phyloP scores from a whole-genome alignment of 2,329 filamentous ascomycete genomes.

The Penicillium sp. region DNA sequence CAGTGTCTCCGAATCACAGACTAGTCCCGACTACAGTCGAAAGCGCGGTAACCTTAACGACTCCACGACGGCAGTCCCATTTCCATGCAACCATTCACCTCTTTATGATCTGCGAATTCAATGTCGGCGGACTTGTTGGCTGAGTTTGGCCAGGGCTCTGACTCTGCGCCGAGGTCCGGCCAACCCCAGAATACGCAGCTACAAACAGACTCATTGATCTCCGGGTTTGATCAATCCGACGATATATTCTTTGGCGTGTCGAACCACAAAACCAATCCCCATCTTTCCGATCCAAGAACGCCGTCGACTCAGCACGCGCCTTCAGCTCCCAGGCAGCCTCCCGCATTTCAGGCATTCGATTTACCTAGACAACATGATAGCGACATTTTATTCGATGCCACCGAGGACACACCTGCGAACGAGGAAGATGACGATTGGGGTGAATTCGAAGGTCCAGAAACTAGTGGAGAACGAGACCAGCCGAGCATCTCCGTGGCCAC shows the following conservation, averaged over 20 bases:
- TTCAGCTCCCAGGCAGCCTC: constrained; percentile 5
- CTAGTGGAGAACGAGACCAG: constrained; percentile 11
- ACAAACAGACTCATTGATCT: constrained; percentile 23
- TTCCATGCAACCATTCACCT: background rate
- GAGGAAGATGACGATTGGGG: constrained; percentile 46
- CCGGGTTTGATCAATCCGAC: constrained; percentile 21
- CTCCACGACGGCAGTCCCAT: background rate
- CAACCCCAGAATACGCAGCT: constrained; percentile 9
- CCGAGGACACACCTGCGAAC: constrained; percentile 27
- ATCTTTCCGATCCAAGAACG: background rate
- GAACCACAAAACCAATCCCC: background rate
- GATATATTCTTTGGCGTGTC: constrained; percentile 18
- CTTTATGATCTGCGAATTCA: constrained; percentile 7
- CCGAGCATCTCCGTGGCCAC: background rate
- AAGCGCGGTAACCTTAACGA: background rate
- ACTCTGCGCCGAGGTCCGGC: constrained; percentile 17
- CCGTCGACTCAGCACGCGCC: constrained; percentile 4
- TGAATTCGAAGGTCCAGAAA: constrained; percentile 43
- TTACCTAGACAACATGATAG: constrained; percentile 26
- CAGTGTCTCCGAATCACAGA: constrained; percentile 7
- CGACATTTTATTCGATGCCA: constrained; percentile 66
- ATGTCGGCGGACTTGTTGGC: constrained; percentile 58
- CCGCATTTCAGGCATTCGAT: constrained; percentile 12
- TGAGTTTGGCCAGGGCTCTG: constrained; percentile 44
- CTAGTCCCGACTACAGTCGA: background rate